Evolutionary conservation across 331 rosid species (phyloP).

Genomic region (Spiraea crenata): DNA sequence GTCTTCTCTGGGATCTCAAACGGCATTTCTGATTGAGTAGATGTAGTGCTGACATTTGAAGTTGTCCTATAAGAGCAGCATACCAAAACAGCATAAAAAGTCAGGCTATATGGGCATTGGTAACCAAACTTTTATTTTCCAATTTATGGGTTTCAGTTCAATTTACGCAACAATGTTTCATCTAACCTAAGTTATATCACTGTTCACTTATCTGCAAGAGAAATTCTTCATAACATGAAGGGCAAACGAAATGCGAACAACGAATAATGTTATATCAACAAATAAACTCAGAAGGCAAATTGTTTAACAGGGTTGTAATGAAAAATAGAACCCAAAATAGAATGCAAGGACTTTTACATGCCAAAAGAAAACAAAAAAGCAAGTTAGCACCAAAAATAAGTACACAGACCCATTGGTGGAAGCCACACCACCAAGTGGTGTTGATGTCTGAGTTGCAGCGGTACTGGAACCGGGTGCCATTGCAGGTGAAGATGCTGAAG

Average conservation of each 20-base stretch:
- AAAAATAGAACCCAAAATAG: no score
- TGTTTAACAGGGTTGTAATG: not conserved
- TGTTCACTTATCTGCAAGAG: no score
- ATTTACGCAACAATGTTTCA: not conserved
- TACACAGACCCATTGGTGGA: constrained; percentile 74
- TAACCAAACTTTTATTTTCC: not conserved
- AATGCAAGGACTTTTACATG: not conserved
- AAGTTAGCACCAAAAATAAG: constrained; percentile 14
- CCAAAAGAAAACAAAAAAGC: not conserved
- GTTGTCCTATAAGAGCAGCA: constrained; percentile 53
- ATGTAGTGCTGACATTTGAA: constrained; percentile 51
- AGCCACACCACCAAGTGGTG: constrained; percentile 60
- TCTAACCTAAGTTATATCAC: not conserved
- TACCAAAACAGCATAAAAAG: constrained; percentile 23
- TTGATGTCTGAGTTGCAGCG: constrained; percentile 53
- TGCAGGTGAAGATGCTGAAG: constrained; percentile 45
- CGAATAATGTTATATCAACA: not conserved
- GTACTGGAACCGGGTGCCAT: constrained; percentile 48
- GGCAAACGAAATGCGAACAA: not conserved
- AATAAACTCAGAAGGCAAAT: no score
- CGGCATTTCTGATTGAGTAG: constrained; percentile 67
- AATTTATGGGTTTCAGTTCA: not conserved
- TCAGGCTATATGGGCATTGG: not conserved
- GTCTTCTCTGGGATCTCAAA: constrained; percentile 93
- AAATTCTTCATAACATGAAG: no score